Evolutionary conservation across 1,284 basidiomycete species (phyloP).

Genomic region (Cutaneotrichosporon cyanovorans): DNA sequence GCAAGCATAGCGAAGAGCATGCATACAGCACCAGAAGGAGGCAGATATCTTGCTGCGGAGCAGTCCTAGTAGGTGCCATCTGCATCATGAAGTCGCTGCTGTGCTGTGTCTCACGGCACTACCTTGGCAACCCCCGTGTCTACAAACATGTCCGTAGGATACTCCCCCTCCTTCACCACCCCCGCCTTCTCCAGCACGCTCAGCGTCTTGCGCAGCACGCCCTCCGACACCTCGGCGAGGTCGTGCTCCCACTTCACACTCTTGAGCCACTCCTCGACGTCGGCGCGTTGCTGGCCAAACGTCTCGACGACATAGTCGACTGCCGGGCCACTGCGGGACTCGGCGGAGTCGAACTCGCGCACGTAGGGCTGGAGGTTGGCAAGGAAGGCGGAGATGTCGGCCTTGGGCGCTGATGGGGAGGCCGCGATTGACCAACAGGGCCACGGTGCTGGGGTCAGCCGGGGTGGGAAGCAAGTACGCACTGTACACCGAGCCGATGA

Average conservation of each 20-base stretch:
- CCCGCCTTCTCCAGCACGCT: constrained; percentile 62
- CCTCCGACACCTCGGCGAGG: constrained; percentile 55
- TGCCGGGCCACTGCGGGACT: constrained; percentile 55
- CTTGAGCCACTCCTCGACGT: constrained; percentile 64
- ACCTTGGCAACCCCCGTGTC: constrained; percentile 50
- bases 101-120: no score
- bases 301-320: constrained; percentile 66
- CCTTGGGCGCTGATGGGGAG: constrained; percentile 55
- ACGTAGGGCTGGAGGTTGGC: constrained; percentile 59
- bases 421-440: constrained; percentile 91
- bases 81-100: no score
- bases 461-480: constrained; percentile 3
- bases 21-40: no score
- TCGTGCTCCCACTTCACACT: constrained; percentile 67
- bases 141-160: constrained; percentile 55
- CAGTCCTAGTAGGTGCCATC: no score
- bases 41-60: no score
- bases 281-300: constrained; percentile 66
- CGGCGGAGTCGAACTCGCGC: constrained; percentile 58
- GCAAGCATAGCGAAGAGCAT: no score
- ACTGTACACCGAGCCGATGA: constrained; percentile 49
- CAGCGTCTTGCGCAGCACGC: constrained; percentile 7
- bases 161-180: constrained; percentile 51
- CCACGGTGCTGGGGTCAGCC: constrained; percentile 68
- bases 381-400: constrained; percentile 57